Evolutionary conservation across 345 rosid species (phyloP), one percentile per base, ranked within the genome.

Genomic region (Brassica nigra): DNA sequence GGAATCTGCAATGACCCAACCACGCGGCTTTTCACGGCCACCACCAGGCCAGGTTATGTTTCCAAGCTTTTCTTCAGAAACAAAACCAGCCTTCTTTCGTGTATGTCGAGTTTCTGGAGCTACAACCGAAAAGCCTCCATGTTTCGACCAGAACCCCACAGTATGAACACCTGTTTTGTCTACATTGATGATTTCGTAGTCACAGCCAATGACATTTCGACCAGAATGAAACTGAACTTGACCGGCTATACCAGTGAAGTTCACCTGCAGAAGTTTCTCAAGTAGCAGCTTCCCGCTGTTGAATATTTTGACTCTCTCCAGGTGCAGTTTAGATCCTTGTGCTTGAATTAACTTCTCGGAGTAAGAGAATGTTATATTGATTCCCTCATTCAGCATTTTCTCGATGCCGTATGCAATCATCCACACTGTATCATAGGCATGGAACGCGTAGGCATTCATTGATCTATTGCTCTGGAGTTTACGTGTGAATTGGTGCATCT

Each of bases 371-470:
- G 88, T 88, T 79, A 89, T 55, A 72, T 84, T 90, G 67, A 82
- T 80, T 64, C 78, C 81, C 68, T 82, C 86, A 34, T 86, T 83
- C 34, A 91, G 69, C 68, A 88, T 82, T 73, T 79, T 83, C 77
- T 90, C 87, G 1, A 92, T 75, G 0, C 97, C 85, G 18, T 15
- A 68, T 18, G 99, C 99, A 70, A 90, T 86, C 66, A 78, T 65
- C 99, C 99, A 92, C 69, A 95, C 89, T 2, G 97, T 88, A 84
- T 95, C 99, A 81, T 92, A 95, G 47, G 99, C 97, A 78, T 81
- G 88, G 29, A 89, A 81, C 7, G 88, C 95, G 67, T 89, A 95
- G 18, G 88, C 70, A 73, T 90, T 92, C 83, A 91, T 58, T 4
- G 89, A 75, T 76, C 23, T 78, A 62, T 62, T 88, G 71, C 76